Evolutionary conservation across 768 basidiomycete genomes (phyloP), one percentile per base, ranked within the genome.

Genomic region (Suillus occidentalis): DNA sequence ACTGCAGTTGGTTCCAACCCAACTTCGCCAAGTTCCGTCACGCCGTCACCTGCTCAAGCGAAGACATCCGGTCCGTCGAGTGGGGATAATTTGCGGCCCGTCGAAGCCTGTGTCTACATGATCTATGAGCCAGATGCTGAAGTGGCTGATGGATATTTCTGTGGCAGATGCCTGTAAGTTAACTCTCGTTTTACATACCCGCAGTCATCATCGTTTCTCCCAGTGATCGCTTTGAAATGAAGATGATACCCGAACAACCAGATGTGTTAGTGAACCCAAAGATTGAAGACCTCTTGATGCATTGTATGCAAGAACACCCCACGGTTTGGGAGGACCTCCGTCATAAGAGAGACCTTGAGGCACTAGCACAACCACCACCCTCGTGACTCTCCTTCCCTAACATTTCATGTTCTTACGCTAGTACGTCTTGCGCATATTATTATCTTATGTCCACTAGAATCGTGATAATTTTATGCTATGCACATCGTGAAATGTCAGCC

Each of bases 91-190:
- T 49, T 76, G 28, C 80, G 82, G 63, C 81, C 84, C 62, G 70
- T 85, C 25, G 76, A 75, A 62, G 79, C 78, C 13, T 76, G 87
- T 31, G 80, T 86, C 28, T 57, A 72, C 47, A 60, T 73, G 53
- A 75, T 77, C 63, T 80, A 78, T 58, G 76, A 74, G 59, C 66
- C 66, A 60, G 76, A 78, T 40, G 75, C 75, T 28, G 64, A 78
- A 42, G 42, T 76, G 28, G 65, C 68, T 61, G 49, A 72, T 50
- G 75, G 73, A 14, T 61, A 70, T 14, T 78, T 76, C 49, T 89
- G 87, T 64, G 76, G 71, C 58, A 75, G 86, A 42, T 89, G 88
- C 82, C 68, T 75, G 88, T 86, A 62, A 73, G 87, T 80, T 59
- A 34, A 4, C 58, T 34, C 18, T 63, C 62, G 7, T 53, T 43